Evolutionary conservation across 129 eudicot species (phyloP), one percentile per base, ranked within the genome.

Genomic region (Tagetes erecta): DNA sequence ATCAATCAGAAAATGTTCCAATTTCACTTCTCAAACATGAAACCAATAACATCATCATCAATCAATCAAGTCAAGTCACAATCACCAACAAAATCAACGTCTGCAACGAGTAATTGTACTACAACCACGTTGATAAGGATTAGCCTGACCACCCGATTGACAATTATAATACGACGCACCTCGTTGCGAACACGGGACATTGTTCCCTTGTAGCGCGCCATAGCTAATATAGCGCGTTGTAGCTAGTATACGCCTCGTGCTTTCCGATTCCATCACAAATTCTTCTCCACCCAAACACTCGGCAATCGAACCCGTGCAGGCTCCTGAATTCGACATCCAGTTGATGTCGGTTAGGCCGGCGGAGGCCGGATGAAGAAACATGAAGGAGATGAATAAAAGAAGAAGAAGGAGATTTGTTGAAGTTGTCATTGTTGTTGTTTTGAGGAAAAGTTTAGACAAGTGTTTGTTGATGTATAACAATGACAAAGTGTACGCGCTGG

Each of bases 121-220:
- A 82, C 98, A 93, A 31, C 91, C 88, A 35, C 98, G 98, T 45
- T 76, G 84, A 51, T 93, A 93, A 5, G 98, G 98, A 74, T 93
- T 93, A 41, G 96, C 98, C 37, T 86, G 79, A 30, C 88, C 95
- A 67, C 92, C 91, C 1, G 88, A 85, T 46, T 73, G 56, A 73
- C 98, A 93, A 75, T 90, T 90, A 71, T 93, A 93, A 82, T 93
- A 90, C 4, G 96, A 90, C 13, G 86, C 82, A 64, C 98, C 98
- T 71, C 86, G 80, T n/a, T 75, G 84, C 2, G 95, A 87, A 77
- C 98, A 90, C 9, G 98, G 96, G 9, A 90, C 87, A 42, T 37
- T 73, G 86, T 93, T 88, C 45, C 83, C 76, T 58, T 83, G 81
- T 66, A 93, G 76, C 72, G 96, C 87, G 4, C 82, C 98, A 76